Percentiles rank a stretch among this genome's conserved stretches.
Evolutionary conservation across 768 basidiomycete species (phyloP).

Genomic region (Amanita rubescens): DNA sequence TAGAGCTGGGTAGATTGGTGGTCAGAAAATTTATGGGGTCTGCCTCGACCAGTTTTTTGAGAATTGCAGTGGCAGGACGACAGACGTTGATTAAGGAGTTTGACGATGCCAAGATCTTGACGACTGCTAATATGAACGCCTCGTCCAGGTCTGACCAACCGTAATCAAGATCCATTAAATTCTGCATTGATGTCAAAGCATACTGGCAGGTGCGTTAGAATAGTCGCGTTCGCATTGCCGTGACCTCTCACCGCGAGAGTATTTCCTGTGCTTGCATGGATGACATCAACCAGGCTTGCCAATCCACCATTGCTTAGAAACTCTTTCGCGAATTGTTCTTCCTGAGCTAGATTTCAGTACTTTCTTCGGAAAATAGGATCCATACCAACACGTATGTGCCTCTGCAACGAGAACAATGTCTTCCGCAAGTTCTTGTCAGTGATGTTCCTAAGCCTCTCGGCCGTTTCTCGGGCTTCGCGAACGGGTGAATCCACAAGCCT

Average conservation of each 20-base stretch:
- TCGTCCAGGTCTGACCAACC: slow-evolving; percentile 74
- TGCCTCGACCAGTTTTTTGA: slow-evolving; percentile 85
- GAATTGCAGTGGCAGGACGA: slow-evolving; percentile 83
- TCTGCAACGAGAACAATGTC: slow-evolving; percentile 73
- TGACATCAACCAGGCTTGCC: slow-evolving; percentile 60
- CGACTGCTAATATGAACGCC: slow-evolving; percentile 69
- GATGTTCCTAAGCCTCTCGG: slow-evolving; percentile 54
- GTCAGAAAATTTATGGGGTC: slow-evolving; percentile 66
- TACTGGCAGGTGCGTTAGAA: slow-evolving; percentile 40
- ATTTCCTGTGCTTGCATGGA: slow-evolving; percentile 66
- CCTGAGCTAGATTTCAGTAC: slow-evolving; percentile 32
- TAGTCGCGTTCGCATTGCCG: slow-evolving; percentile 5
- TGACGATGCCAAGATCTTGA: slow-evolving; percentile 69
- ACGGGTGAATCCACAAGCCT: slow-evolving; percentile 77
- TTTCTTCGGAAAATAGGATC: background rate
- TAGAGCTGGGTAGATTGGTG: slow-evolving; percentile 50
- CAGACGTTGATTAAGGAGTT: slow-evolving; percentile 83
- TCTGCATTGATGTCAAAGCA: slow-evolving; percentile 79
- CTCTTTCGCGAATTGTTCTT: slow-evolving; percentile 75
- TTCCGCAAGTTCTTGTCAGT: slow-evolving; percentile 58
- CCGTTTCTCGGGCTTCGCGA: slow-evolving; percentile 72
- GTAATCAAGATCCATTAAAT: slow-evolving; percentile 79
- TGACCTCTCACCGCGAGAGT: slow-evolving; percentile 63
- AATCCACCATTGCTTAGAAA: slow-evolving; percentile 74
- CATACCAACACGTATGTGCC: slow-evolving; percentile 58